Evolutionary conservation across 768 basidiomycete species (phyloP).

Genomic region (Fibroporia radiculosa): DNA sequence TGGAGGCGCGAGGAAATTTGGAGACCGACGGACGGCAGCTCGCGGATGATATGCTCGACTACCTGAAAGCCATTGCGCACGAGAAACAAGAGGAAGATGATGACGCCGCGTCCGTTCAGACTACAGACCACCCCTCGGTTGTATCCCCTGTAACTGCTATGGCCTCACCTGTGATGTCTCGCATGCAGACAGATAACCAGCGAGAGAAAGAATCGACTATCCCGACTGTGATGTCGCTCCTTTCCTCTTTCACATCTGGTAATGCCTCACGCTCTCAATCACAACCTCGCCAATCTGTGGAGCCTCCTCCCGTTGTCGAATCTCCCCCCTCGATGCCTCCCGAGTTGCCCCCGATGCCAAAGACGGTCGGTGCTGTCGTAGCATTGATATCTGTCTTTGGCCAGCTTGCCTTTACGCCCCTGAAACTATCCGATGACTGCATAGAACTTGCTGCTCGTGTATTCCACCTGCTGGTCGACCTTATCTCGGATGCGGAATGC

Average conservation of each 20-base stretch:
- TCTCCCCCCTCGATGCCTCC: constrained; percentile 3
- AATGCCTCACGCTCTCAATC: constrained; percentile 52
- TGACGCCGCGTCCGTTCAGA: constrained; percentile 10
- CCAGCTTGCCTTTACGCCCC: constrained; percentile 64
- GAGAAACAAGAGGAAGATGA: constrained; percentile 14
- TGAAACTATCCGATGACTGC: constrained; percentile 38
- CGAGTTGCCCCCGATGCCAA: constrained; percentile 21
- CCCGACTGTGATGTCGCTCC: constrained; percentile 55
- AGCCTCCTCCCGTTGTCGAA: constrained; percentile 22
- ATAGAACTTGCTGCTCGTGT: constrained; percentile 46
- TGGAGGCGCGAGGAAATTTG: constrained; percentile 24
- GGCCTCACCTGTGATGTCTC: constrained; percentile 48
- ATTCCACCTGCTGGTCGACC: constrained; percentile 42
- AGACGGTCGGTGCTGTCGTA: constrained; percentile 51
- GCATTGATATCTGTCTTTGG: constrained; percentile 61
- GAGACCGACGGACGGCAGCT: constrained; percentile 1
- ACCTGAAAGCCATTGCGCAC: constrained; percentile 10
- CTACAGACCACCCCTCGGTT: constrained; percentile 5
- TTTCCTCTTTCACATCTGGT: constrained; percentile 44
- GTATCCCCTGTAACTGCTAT: constrained; percentile 15
- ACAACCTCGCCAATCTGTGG: constrained; percentile 31
- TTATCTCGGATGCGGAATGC: constrained; percentile 40
- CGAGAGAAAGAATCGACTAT: constrained; percentile 40
- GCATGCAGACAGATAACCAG: constrained; percentile 50
- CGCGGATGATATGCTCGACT: constrained; percentile 17